Percentiles rank a stretch among this genome's conserved stretches.
Conservation (phyloP, 768 basidiomycete species). For the Leccinellum luteum region DNA sequence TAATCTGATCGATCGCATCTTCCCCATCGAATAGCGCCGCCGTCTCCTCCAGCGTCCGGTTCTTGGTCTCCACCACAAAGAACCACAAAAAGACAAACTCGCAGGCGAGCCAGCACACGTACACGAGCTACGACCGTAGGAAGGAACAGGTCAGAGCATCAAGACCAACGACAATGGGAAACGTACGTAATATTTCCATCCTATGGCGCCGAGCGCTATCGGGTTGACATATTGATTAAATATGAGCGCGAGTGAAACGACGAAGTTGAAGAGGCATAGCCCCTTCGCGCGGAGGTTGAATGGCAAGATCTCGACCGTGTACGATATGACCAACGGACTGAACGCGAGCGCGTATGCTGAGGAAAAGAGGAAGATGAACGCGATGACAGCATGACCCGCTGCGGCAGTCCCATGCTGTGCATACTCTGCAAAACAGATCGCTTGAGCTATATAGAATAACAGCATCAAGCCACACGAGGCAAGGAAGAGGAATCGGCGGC, state of each 20-base stretch:
- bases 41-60: conserved; percentile 68
- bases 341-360: conserved; percentile 67
- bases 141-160: not conserved
- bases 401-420: conserved; percentile 37
- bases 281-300: conserved; percentile 79
- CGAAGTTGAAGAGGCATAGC: conserved; percentile 71
- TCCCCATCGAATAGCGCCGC: conserved; percentile 70
- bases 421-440: conserved; percentile 61
- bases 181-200: conserved; percentile 48
- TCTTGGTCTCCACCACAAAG: conserved; percentile 21
- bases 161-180: not conserved
- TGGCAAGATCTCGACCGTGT: conserved; percentile 77
- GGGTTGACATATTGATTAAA: conserved; percentile 84
- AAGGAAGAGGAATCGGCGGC: conserved; percentile 67
- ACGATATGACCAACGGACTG: conserved; percentile 64
- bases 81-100: conserved; percentile 14
- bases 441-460: conserved; percentile 66
- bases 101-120: conserved; percentile 19
- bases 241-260: conserved; percentile 61
- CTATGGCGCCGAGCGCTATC: conserved; percentile 54
- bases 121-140: conserved; percentile 12
- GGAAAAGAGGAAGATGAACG: conserved; percentile 59
- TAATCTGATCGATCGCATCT: conserved; percentile 19
- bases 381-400: conserved; percentile 48
- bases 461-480: conserved; percentile 55